phyloP scores from a whole-genome alignment of 2,329 filamentous ascomycete species.

The Arthroderma sp. region DNA sequence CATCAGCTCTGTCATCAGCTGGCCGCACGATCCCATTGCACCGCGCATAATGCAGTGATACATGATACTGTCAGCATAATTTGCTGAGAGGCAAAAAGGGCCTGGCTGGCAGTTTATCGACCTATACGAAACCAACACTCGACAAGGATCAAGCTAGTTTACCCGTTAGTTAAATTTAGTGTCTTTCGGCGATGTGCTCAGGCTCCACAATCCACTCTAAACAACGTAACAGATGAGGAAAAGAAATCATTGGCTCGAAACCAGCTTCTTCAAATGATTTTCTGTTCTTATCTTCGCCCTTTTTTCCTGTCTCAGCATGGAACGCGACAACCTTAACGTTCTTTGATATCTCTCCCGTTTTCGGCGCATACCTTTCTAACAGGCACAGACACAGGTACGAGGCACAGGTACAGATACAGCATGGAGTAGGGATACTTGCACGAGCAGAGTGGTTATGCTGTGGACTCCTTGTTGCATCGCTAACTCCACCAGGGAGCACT shows the following conservation, averaged over 20 bases:
- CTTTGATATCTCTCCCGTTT: not conserved
- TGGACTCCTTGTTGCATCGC: not conserved
- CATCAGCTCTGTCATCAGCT: not conserved
- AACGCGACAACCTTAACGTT: not conserved
- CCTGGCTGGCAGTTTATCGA: not conserved
- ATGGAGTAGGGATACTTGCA: not conserved
- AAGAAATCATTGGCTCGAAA: slow-evolving; percentile 1
- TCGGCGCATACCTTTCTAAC: not conserved
- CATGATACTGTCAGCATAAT: not conserved
- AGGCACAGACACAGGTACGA: not conserved
- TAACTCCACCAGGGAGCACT: slow-evolving; percentile 4
- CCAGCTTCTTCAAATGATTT: not conserved
- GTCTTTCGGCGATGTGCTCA: slow-evolving; percentile 2
- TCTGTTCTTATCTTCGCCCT: not conserved
- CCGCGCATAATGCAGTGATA: not conserved
- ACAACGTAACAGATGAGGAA: slow-evolving; percentile 1
- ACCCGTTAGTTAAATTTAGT: slow-evolving; percentile 5
- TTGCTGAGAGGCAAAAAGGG: not conserved
- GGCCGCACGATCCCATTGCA: not conserved
- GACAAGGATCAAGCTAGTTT: slow-evolving; percentile 4
- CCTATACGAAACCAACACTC: slow-evolving; percentile 1
- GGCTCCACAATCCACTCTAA: slow-evolving; percentile 1
- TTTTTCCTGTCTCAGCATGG: not conserved
- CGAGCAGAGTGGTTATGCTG: not conserved
- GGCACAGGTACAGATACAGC: not conserved